Evolutionary conservation across 2,329 filamentous ascomycete genomes (phyloP).

Genomic region (Colletotrichum scovillei): DNA sequence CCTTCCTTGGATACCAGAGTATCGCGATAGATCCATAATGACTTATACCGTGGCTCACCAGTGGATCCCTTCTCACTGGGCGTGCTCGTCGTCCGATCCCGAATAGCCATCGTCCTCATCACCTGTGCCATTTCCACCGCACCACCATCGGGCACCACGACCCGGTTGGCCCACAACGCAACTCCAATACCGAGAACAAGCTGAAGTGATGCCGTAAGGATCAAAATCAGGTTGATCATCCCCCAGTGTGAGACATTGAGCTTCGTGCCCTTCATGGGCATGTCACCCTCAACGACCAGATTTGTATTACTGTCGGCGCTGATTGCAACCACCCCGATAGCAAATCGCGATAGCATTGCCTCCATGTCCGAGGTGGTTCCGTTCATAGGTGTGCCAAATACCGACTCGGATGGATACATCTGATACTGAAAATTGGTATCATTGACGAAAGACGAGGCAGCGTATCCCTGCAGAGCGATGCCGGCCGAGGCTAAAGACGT

Average conservation of each 20-base stretch:
- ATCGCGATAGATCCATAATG: slow-evolving; percentile 34
- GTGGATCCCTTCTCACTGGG: not conserved
- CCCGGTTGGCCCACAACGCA: slow-evolving; percentile 41
- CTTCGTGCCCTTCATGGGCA: slow-evolving; percentile 45
- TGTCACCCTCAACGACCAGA: slow-evolving; percentile 41
- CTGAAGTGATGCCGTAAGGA: slow-evolving; percentile 46
- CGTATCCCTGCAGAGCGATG: slow-evolving; percentile 55
- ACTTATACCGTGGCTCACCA: not conserved
- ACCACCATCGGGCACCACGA: slow-evolving; percentile 39
- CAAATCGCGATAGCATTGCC: slow-evolving; percentile 47
- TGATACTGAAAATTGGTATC: slow-evolving; percentile 46
- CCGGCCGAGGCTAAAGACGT: slow-evolving; percentile 47
- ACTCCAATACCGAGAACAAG: slow-evolving; percentile 41
- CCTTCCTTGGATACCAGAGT: slow-evolving; percentile 15
- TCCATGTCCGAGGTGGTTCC: slow-evolving; percentile 50
- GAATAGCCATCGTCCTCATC: slow-evolving; percentile 33
- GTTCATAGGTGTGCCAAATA: slow-evolving; percentile 47
- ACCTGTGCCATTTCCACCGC: slow-evolving; percentile 35
- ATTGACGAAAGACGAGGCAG: slow-evolving; percentile 38
- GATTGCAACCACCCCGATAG: slow-evolving; percentile 48
- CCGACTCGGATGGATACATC: slow-evolving; percentile 54
- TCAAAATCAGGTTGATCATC: slow-evolving; percentile 45
- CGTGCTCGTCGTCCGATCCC: not conserved
- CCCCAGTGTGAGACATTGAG: slow-evolving; percentile 48
- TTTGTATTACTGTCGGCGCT: slow-evolving; percentile 44